phyloP scores from a whole-genome alignment of 2,329 filamentous ascomycete species.

The Whalleya microplaca region DNA sequence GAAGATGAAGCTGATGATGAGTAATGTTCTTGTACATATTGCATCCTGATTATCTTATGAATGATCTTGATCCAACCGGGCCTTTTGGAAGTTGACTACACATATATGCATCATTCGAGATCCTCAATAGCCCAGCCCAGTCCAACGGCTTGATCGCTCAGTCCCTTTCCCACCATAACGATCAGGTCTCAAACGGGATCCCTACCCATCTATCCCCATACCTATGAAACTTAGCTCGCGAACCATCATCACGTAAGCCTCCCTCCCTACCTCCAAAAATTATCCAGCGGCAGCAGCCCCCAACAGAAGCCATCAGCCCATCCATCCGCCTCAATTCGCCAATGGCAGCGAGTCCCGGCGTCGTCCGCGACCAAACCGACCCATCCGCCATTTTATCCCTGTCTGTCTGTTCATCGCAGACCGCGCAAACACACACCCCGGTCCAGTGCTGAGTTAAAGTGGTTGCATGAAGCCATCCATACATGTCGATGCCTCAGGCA shows the following conservation, averaged over 20 bases:
- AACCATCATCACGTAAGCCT: not conserved
- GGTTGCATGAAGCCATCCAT: slow-evolving; percentile 20
- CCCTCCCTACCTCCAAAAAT: not conserved
- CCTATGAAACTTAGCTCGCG: not conserved
- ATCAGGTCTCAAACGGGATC: too few species aligned
- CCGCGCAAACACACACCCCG: slow-evolving; percentile 9
- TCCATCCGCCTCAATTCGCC: slow-evolving; percentile 16
- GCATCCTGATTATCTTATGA: slow-evolving; percentile 6
- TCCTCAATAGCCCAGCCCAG: not conserved
- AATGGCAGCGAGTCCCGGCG: slow-evolving; percentile 14
- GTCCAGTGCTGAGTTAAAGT: slow-evolving; percentile 14
- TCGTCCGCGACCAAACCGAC: slow-evolving; percentile 6
- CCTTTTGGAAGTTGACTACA: not conserved
- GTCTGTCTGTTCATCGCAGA: not conserved
- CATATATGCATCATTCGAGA: too few species aligned
- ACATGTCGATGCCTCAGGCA: too few species aligned
- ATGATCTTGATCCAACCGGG: slow-evolving; percentile 19
- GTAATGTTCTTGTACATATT: slow-evolving; percentile 31
- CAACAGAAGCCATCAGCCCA: not conserved
- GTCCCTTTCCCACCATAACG: not conserved
- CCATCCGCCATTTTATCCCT: slow-evolving; percentile 6
- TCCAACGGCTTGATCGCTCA: not conserved
- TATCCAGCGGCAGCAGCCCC: not conserved
- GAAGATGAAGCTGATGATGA: slow-evolving; percentile 13
- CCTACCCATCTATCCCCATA: not conserved